Conservation (phyloP, 2,329 filamentous ascomycete species). For the Pochonia chlamydosporia region DNA sequence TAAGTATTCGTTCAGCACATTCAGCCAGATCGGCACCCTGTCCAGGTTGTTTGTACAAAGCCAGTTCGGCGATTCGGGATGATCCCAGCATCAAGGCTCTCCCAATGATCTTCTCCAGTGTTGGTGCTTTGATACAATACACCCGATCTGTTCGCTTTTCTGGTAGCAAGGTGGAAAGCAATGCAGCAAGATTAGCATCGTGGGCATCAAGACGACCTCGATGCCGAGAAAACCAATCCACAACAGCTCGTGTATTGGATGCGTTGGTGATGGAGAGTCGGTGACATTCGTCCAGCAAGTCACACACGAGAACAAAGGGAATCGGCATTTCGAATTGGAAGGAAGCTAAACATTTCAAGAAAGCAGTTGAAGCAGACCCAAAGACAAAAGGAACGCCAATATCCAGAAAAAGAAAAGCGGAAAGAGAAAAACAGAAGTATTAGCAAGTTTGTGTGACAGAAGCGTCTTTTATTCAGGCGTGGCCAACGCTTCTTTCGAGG, state of each 20-base stretch:
- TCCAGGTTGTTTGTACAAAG: constrained; percentile 53
- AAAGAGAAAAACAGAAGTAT: not conserved
- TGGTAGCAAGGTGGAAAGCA: constrained; percentile 72
- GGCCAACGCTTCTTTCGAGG: too few relatives aligned
- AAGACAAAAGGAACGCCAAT: not conserved
- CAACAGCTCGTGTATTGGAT: constrained; percentile 34
- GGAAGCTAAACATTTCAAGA: not conserved
- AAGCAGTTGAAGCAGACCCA: too few relatives aligned
- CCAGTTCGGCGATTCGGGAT: constrained; percentile 55
- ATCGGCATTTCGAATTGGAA: constrained; percentile 48
- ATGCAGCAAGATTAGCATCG: constrained; percentile 51
- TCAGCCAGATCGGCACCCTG: constrained; percentile 61
- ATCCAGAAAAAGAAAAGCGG: too few relatives aligned
- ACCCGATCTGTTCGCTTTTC: constrained; percentile 72
- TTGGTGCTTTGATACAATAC: constrained; percentile 60
- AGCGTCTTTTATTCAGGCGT: not conserved
- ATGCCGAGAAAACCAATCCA: constrained; percentile 65
- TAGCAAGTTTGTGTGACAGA: not conserved
- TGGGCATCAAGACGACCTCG: constrained; percentile 50
- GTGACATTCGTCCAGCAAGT: constrained; percentile 66
- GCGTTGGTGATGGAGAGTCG: constrained; percentile 27
- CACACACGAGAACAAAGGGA: constrained; percentile 65
- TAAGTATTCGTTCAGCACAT: constrained; percentile 62
- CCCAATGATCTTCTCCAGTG: constrained; percentile 61
- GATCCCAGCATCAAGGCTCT: constrained; percentile 60